Percentiles rank a stretch among this genome's conserved stretches.
Evolutionary conservation across 768 basidiomycete genomes (phyloP).

Genomic region (Leccinum truebloodii): DNA sequence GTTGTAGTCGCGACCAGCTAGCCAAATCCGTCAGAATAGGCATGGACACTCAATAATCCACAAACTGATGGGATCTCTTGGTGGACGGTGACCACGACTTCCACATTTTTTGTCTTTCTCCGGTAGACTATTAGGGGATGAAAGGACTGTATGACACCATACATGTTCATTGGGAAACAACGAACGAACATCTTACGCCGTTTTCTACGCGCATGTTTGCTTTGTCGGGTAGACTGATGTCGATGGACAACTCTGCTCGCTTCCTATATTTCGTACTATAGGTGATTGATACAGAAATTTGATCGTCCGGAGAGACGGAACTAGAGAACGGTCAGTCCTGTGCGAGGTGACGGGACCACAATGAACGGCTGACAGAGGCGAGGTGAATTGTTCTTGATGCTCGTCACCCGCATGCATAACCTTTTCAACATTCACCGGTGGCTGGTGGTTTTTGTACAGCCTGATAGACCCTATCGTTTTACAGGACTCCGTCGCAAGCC

Average conservation of each 20-base stretch:
- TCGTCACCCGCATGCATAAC: not conserved
- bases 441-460: not conserved
- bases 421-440: not conserved
- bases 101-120: constrained; percentile 9
- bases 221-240: constrained; percentile 1
- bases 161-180: not conserved
- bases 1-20: constrained; percentile 11
- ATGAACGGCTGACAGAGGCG: constrained; percentile 10
- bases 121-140: constrained; percentile 9
- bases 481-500: constrained; percentile 7
- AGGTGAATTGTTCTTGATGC: constrained; percentile 2
- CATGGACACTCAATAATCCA: not conserved
- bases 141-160: not conserved
- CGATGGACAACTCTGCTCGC: not conserved
- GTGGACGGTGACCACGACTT: constrained; percentile 7
- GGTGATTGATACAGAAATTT: not conserved
- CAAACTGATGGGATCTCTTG: constrained; percentile 1
- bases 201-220: constrained; percentile 3
- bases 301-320: not conserved
- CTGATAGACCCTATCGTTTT: constrained; percentile 11
- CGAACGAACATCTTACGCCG: constrained; percentile 7
- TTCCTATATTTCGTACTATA: not conserved
- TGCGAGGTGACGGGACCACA: not conserved
- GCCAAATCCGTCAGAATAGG: not conserved
- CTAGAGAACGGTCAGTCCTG: constrained; percentile 1